Percentiles rank a stretch among this genome's conserved stretches.
phyloP scores from a whole-genome alignment of 441 rosid species.

The Arabidopsis lyrata region DNA sequence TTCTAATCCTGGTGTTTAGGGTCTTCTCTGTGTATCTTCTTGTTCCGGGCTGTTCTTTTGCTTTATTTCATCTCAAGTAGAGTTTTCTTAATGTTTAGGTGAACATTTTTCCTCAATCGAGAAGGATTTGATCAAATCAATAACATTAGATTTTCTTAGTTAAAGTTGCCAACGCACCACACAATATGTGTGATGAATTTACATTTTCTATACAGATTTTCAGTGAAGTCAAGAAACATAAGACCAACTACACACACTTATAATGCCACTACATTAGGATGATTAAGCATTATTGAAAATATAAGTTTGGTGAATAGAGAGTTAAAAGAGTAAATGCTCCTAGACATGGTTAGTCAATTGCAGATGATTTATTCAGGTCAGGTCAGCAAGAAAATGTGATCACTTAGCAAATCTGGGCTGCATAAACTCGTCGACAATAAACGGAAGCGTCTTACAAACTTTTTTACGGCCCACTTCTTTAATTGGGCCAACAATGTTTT shows the following conservation, averaged over 20 bases:
- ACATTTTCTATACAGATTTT: neutral
- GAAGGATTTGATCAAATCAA: conserved; percentile 32
- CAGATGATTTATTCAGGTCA: neutral
- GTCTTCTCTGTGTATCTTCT: conserved; percentile 10
- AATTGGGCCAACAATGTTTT: neutral
- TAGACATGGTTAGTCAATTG: neutral
- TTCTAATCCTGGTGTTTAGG: conserved; percentile 27
- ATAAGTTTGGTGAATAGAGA: neutral
- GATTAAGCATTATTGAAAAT: neutral
- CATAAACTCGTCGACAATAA: neutral
- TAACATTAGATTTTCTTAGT: neutral
- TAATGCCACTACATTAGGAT: neutral
- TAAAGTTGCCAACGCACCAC: neutral
- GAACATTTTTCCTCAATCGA: conserved; percentile 12
- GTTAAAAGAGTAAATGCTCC: neutral
- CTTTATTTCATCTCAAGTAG: conserved; percentile 23
- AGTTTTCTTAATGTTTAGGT: conserved; percentile 17
- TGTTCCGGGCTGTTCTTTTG: neutral
- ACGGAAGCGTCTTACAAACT: neutral
- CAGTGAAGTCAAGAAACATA: conserved; percentile 6
- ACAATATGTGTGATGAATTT: neutral
- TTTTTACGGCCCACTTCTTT: neutral
- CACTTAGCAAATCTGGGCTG: neutral
- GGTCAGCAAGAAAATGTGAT: neutral
- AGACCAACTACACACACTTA: neutral